Conservation (phyloP, 345 rosid genomes). For the Clausena lansium region DNA sequence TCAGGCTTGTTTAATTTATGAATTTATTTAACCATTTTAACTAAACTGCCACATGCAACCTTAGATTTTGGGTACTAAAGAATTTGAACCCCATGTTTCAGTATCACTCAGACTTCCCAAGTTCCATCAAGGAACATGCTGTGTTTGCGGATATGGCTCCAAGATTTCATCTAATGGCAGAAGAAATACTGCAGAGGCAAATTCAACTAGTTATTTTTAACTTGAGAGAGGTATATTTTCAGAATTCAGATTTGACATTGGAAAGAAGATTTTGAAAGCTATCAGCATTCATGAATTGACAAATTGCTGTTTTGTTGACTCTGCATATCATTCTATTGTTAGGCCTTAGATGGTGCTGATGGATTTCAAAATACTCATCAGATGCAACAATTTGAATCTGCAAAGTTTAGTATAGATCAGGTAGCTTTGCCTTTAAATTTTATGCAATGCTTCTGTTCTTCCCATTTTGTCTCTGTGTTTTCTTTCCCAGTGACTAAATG, state of each 20-base stretch:
- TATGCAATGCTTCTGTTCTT: neutral
- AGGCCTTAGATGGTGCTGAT: constrained; percentile 92
- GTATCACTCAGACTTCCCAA: constrained; percentile 84
- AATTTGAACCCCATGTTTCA: constrained; percentile 32
- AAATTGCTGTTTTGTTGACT: neutral
- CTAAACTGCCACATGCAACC: neutral
- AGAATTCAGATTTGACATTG: constrained; percentile 6
- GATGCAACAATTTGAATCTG: constrained; percentile 76
- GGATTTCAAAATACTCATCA: constrained; percentile 95
- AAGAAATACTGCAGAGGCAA: constrained; percentile 79
- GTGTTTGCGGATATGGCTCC: constrained; percentile 93
- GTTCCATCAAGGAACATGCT: constrained; percentile 71
- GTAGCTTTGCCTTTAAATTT: constrained; percentile 33
- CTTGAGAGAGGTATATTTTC: constrained; percentile 63
- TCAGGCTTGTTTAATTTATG: constrained; percentile 3
- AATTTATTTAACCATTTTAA: constrained; percentile 9
- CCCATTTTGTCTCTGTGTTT: neutral
- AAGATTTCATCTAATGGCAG: constrained; percentile 76
- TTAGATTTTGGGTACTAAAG: neutral
- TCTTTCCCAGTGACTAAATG: constrained; percentile 16
- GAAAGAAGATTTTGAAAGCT: neutral
- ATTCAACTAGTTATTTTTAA: constrained; percentile 65
- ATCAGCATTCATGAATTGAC: neutral
- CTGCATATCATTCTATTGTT: constrained; percentile 16
- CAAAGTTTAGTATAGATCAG: constrained; percentile 88